Evolutionary conservation across 2,329 filamentous ascomycete genomes (phyloP), one percentile per base, ranked within the genome.

Genomic region (Zasmidium cellare): DNA sequence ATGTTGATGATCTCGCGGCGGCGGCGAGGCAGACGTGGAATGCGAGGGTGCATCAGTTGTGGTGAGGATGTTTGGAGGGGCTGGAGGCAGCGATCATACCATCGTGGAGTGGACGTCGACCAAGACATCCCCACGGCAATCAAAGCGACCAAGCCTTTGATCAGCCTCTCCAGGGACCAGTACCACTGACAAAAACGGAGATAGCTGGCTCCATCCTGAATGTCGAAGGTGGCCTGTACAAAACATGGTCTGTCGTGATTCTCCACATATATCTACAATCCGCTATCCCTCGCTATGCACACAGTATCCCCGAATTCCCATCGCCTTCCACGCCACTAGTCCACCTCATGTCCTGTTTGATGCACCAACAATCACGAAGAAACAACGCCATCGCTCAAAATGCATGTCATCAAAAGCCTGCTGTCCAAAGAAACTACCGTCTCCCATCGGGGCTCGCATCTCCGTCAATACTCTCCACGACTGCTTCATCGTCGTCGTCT

Each of bases 1-100:
- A 84, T 64, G 83, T 82, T 1, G 83, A 86, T 74, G 82, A 85
- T 67, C 65, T 85, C 59, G 67, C 68, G 46, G 77, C 70, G 3
- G 83, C 81, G 46, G 78, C 79, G 18, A 41, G 19, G 48, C 69
- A 74, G 46, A 76, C 80, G 59, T 84, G 82, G 82, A 51, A 35
- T 28, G 25, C 16, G 35, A 41, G 35, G 12, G 45, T 25, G 25
- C 44, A 55, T 47, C 23, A 35, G 3, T 38, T 49, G 16, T 55
- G 53, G 53, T 54, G 20, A 46, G 5, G 5, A 28, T 5, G 11
- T 28, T 28, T 28, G 25, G n/a, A n/a, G n/a, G n/a, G n/a, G n/a
- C n/a, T n/a, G n/a, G n/a, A n/a, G n/a, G n/a, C n/a, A n/a, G n/a
- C n/a, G n/a, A n/a, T n/a, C n/a, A n/a, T n/a, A n/a, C n/a, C n/a